Base-by-base conservation (phyloP, 2,329 filamentous ascomycete species). In the Aspergillus novoparasiticus region DNA sequence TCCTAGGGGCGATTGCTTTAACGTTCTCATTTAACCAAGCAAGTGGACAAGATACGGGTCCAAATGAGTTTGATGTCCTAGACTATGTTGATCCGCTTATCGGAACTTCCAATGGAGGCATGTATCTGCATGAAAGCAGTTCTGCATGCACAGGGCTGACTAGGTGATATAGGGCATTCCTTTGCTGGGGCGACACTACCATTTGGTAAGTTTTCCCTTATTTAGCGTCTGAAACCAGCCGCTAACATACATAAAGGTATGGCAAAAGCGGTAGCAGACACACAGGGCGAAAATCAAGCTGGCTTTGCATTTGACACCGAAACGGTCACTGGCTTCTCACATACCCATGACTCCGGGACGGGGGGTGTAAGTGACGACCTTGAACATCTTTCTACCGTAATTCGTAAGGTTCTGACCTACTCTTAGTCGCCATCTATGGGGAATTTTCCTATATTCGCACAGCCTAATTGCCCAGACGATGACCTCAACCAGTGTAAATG, bases 371-470 rank as follows among this genome's bases (percentile, higher is more conserved):
- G 71, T 65, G 69, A 46, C n/a, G 8, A 1, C 26, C n/a, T 36
- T 21, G 4, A 28, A n/a, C 4, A 50, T 48, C 8, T 1, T 3
- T 9, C 32, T 19, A 9, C 12, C 14, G 21, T 2, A 9, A 4
- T 14, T 54, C 26, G 23, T 16, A 46, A 4, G n/a, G 6, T 10
- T 51, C 12, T 51, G 3, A 55, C 43, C 46, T 30, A 74, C 9
- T 14, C 19, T 3, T 43, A 69, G 76, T 67, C 78, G 1, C 86
- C 89, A 0, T 91, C 67, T 11, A 41, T 69, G 61, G 90, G 90
- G 16, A 92, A 91, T 71, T 93, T 93, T 59, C 88, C 90, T 0
- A 79, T 93, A 1, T 92, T 93, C 66, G 83, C 89, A 0, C 89
- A 91, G 65, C 78, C 84, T 4, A 80, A 81, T 46, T 93, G 90